These are phyloP conservation scores for Verticillium nonalfalfae DNA, from an alignment of 2,329 filamentous ascomycete genomes.

Conservation along the genomic window DNA sequence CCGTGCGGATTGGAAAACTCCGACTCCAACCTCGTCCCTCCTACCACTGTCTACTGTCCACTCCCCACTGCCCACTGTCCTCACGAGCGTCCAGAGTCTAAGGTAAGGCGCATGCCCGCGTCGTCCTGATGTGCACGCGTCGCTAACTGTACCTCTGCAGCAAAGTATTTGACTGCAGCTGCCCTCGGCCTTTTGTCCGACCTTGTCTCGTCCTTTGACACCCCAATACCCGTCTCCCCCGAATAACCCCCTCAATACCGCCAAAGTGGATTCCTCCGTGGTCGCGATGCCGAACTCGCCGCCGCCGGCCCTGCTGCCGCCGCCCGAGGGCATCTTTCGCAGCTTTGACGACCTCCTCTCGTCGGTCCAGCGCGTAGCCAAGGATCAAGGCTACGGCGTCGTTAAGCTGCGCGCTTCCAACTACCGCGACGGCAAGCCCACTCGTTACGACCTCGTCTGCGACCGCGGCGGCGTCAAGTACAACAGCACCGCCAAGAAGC, in stretches of 20 bases:
- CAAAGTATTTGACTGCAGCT: not conserved
- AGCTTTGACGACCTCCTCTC: slow-evolving; percentile 53
- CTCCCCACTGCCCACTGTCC: not conserved
- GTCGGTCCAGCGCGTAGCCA: slow-evolving; percentile 52
- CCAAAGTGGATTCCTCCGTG: slow-evolving; percentile 17
- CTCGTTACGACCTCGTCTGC: slow-evolving; percentile 56
- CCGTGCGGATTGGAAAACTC: slow-evolving; percentile 18
- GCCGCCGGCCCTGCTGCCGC: slow-evolving; percentile 42
- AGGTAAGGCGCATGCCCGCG: not conserved
- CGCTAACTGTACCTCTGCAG: not conserved
- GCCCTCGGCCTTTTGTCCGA: not conserved
- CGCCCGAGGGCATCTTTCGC: slow-evolving; percentile 54
- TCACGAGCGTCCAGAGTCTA: not conserved
- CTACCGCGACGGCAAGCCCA: slow-evolving; percentile 57
- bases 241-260: slow-evolving; percentile 17
- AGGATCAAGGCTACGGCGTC: slow-evolving; percentile 56
- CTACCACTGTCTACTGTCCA: not conserved
- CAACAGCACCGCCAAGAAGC: slow-evolving; percentile 58
- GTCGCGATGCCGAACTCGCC: slow-evolving; percentile 40
- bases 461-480: slow-evolving; percentile 60
- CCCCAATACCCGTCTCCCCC: slow-evolving; percentile 8
- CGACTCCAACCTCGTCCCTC: slow-evolving; percentile 14
- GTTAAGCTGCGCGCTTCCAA: slow-evolving; percentile 58
- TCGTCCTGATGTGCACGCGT: not conserved
- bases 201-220: slow-evolving; percentile 2